phyloP scores from a whole-genome alignment of 305 asterid species.

The Solanum aculeatissimum region DNA sequence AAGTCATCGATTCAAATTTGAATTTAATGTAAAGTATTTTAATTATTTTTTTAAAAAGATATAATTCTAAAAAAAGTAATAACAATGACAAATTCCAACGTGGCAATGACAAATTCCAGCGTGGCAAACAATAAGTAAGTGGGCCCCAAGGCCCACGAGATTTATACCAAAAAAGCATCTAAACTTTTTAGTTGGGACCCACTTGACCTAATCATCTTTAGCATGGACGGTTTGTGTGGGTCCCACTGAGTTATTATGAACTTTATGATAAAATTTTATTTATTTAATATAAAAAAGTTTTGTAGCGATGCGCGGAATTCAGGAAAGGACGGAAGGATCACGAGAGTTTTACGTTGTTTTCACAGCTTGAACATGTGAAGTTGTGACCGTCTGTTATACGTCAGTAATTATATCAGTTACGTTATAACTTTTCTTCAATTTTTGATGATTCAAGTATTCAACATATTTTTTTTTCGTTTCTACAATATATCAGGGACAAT shows the following conservation, averaged over 20 bases:
- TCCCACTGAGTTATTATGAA: neutral
- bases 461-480: too few relatives aligned
- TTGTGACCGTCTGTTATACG: neutral
- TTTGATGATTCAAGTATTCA: neutral
- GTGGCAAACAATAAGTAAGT: constrained; percentile 19
- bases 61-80: neutral
- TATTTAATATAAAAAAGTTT: too few relatives aligned
- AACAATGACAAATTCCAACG: neutral
- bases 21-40: neutral
- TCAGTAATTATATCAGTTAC: neutral
- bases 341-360: neutral
- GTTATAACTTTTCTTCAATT: neutral
- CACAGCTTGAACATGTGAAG: neutral
- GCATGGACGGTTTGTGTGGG: constrained; percentile 5
- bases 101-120: constrained; percentile 29
- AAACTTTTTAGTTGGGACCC: constrained; percentile 8
- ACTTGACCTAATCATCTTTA: neutral
- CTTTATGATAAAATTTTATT: neutral
- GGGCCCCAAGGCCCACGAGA: constrained; percentile 32
- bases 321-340: neutral
- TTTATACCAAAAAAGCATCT: constrained; percentile 15
- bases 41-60: neutral
- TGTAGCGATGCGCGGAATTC: neutral
- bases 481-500: neutral
- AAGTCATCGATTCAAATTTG: neutral